A percentile compares a stretch with the other conserved stretches of the same genome.
These are phyloP conservation scores for Pachyrhizus erosus DNA, from an alignment of 306 rosid genomes.

Conservation along the genomic window DNA sequence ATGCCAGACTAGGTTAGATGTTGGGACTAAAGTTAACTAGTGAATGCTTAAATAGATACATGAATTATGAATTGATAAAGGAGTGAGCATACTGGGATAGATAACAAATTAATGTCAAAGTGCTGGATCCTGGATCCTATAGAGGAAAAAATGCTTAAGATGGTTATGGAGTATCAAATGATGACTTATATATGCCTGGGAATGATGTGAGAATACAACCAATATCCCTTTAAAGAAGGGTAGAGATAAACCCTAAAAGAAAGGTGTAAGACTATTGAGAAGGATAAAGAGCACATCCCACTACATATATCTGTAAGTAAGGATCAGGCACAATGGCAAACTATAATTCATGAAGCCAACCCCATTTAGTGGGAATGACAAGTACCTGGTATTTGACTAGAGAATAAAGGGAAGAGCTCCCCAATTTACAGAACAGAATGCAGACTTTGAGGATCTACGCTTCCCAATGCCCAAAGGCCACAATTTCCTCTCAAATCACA, in stretches of 20 bases:
- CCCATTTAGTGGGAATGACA: not conserved
- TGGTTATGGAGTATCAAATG: not conserved
- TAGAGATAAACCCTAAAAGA: not conserved
- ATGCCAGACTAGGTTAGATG: not conserved
- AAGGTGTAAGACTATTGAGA: not conserved
- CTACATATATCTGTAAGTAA: not conserved
- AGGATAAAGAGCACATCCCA: not conserved
- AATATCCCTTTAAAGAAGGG: not conserved
- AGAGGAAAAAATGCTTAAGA: not conserved
- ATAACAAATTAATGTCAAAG: not conserved
- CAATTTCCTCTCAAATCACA: not conserved
- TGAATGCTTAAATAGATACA: not conserved
- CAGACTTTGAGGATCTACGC: not conserved
- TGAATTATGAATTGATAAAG: not conserved
- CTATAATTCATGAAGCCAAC: not conserved
- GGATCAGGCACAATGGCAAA: not conserved
- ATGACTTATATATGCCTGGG: not conserved
- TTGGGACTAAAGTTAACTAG: not conserved
- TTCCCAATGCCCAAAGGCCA: not conserved
- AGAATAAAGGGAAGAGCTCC: not conserved
- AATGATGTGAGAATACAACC: slow-evolving; percentile 1
- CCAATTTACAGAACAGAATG: not conserved
- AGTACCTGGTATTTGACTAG: not conserved
- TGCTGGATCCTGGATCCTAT: not conserved
- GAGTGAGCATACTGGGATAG: not conserved